Conservation (phyloP, 495 filamentous ascomycete species). For the Collariella sp. region DNA sequence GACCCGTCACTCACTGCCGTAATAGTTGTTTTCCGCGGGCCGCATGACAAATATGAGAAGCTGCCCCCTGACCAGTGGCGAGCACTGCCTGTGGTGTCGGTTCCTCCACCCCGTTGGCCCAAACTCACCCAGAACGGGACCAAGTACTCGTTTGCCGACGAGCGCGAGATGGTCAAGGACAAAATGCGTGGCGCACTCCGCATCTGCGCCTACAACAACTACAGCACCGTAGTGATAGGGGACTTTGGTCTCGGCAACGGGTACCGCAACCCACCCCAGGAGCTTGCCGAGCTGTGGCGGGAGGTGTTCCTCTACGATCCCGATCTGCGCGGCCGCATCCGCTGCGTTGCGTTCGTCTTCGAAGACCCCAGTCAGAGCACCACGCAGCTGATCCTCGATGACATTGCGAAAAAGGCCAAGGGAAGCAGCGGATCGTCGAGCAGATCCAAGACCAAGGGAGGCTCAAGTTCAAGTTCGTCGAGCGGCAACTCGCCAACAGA, state of each 20-base stretch:
- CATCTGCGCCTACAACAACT: constrained; percentile 53
- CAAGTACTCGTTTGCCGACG: constrained; percentile 58
- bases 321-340: constrained; percentile 59
- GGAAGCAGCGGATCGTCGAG: constrained; percentile 26
- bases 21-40: constrained; percentile 40
- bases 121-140: constrained; percentile 57
- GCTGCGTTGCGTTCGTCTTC: constrained; percentile 63
- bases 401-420: constrained; percentile 40
- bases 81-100: constrained; percentile 58
- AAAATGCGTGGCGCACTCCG: constrained; percentile 62
- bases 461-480: constrained; percentile 19
- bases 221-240: constrained; percentile 54
- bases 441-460: constrained; percentile 25
- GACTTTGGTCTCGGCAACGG: constrained; percentile 63
- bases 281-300: constrained; percentile 62
- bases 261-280: constrained; percentile 58
- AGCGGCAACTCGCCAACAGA: constrained; percentile 28
- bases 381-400: constrained; percentile 37
- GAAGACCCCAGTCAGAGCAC: constrained; percentile 43
- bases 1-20: background rate
- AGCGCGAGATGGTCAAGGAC: constrained; percentile 59
- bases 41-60: constrained; percentile 40
- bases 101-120: constrained; percentile 59
- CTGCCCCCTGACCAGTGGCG: constrained; percentile 39
- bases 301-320: constrained; percentile 55